Percentiles rank a stretch among this genome's conserved stretches.
Evolutionary conservation across 192 early-diverging fungal species (phyloP).

Genomic region (Podila minutissima): DNA sequence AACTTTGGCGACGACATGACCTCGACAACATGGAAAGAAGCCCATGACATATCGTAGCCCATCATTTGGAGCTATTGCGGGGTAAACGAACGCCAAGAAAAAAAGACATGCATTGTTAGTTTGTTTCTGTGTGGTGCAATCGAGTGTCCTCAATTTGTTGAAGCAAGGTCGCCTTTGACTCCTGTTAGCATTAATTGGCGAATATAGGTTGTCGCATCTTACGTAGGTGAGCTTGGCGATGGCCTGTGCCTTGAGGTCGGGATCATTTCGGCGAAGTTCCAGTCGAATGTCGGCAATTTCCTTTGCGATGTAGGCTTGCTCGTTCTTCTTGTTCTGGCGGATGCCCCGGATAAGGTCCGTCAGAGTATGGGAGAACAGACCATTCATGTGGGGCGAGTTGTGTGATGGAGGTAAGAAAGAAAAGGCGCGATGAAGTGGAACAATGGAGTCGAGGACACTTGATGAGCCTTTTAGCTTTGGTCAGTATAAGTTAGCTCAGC

Average conservation of each 20-base stretch:
- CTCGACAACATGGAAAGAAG: slow-evolving; percentile 95
- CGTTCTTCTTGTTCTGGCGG: slow-evolving; percentile 88
- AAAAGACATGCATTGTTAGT: background rate
- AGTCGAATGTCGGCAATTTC: slow-evolving; percentile 91
- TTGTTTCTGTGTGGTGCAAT: no score
- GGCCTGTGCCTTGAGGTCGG: slow-evolving; percentile 86
- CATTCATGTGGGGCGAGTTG: slow-evolving; percentile 20
- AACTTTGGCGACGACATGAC: slow-evolving; percentile 94
- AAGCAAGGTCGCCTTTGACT: no score
- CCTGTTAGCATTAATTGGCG: no score
- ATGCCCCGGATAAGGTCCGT: slow-evolving; percentile 96
- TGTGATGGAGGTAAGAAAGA: background rate
- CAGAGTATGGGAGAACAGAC: slow-evolving; percentile 84
- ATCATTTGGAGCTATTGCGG: slow-evolving; percentile 88
- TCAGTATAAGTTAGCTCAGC: background rate
- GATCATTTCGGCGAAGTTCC: slow-evolving; percentile 87
- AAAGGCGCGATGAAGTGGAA: background rate
- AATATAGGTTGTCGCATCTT: slow-evolving; percentile 13
- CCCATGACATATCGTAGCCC: slow-evolving; percentile 98
- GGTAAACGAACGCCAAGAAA: background rate
- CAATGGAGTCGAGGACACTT: background rate
- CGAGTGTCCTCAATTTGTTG: no score
- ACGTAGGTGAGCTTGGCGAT: slow-evolving; percentile 89
- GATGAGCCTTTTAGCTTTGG: background rate
- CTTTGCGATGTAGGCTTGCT: slow-evolving; percentile 85